Evolutionary conservation across 202 grass and related monocot genomes (phyloP).

Genomic region (Setaria italica): DNA sequence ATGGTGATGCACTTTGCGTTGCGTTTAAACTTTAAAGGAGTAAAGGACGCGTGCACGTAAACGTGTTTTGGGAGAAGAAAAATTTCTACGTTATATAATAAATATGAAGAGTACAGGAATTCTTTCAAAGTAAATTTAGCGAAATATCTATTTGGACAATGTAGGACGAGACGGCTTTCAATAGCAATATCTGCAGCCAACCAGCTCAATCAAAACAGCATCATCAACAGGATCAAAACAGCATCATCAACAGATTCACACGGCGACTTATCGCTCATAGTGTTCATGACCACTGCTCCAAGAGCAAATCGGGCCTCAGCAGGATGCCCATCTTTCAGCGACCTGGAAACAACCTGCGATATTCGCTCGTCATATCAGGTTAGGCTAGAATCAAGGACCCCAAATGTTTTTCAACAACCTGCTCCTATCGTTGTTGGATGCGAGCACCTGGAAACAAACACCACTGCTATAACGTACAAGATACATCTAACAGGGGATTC

Average conservation of each 20-base stretch:
- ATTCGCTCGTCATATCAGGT: slow-evolving; percentile 41
- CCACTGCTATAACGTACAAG: background rate
- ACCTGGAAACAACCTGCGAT: slow-evolving; percentile 61
- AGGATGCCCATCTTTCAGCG: slow-evolving; percentile 60
- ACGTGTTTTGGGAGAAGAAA: no score
- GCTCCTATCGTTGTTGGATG: slow-evolving; percentile 55
- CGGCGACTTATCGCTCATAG: slow-evolving; percentile 40
- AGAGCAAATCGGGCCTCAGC: slow-evolving; percentile 73
- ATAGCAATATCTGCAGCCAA: slow-evolving; percentile 1
- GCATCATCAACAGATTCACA: slow-evolving; percentile 17
- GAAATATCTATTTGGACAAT: slow-evolving; percentile 12
- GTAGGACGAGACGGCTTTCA: background rate
- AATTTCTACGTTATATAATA: no score
- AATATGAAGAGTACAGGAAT: no score
- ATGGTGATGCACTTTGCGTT: no score
- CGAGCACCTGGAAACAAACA: slow-evolving; percentile 59
- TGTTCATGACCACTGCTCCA: slow-evolving; percentile 78
- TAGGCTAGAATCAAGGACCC: slow-evolving; percentile 47
- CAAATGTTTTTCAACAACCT: slow-evolving; percentile 55
- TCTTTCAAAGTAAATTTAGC: no score
- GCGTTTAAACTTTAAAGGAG: no score
- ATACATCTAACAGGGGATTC: no score
- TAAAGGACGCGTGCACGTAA: no score
- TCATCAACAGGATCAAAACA: slow-evolving; percentile 11
- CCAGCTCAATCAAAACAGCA: background rate